Base-by-base conservation (phyloP, 768 basidiomycete species). In the Psilocybe azurescens region DNA sequence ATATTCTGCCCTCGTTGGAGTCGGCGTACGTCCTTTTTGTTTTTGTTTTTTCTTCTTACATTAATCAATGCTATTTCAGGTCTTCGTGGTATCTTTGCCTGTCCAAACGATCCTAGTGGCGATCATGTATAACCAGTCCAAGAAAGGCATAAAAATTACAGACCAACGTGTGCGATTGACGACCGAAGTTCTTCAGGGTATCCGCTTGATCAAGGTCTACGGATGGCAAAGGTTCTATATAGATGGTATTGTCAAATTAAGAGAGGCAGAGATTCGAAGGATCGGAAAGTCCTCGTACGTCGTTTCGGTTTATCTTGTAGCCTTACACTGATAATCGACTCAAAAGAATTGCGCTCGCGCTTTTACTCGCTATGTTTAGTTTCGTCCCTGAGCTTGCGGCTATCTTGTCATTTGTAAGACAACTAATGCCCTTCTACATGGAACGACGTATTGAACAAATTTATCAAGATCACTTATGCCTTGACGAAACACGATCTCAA, bases 141-240 rank as follows among this genome's bases (percentile, higher is more conserved):
- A 77, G 58, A 85, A 85, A 65, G 84, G 83, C 30, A 83, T 90
- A 54, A 81, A 84, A 65, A 80, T 89, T 60, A 89, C 89, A 4
- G 91, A 93, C 65, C 78, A 78, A 53, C 83, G 90, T 11, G 86
- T 91, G 10, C 76, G 89, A 13, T 77, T 90, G 24, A 81, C 85
- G 0, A 87, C 83, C 1, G 91, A 91, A 77, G 81, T 91, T 2
- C 73, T 93, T 13, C 86, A 88, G 71, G 86, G 86, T 46, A 88
- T 90, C 58, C 81, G 89, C 3, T 77, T 89, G 4, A 79, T 90
- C 67, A 90, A 90, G 72, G 74, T 81, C 30, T 89, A 86, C 67
- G 84, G 84, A 0, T 89, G 86, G 82, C 87, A 87, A 67, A 58
- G 62, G 11, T 85, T 85, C 61, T 87, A 85, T 65, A 70, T 73